Evolutionary conservation across 2,329 filamentous ascomycete species (phyloP), one percentile per base, ranked within the genome.

Genomic region (Ploettnerulaceae sp.): DNA sequence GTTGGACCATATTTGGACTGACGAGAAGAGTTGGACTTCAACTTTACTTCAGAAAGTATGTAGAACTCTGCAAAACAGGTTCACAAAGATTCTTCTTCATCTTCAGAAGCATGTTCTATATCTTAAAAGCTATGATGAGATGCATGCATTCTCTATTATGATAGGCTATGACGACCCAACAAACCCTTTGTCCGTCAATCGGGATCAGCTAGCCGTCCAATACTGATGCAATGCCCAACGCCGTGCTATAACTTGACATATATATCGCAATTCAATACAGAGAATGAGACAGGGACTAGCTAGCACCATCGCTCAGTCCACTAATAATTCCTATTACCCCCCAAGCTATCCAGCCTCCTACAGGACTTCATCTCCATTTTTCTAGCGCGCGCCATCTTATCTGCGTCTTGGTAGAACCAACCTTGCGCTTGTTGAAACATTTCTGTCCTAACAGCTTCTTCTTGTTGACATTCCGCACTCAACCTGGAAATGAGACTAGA

Each of bases 381-480:
- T 49, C 75, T 69, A 2, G 62, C 63, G 21, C 48, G 49, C 12
- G 58, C 45, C 71, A 85, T 71, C 63, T 79, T 82, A 48, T 74
- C 75, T 49, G 75, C 68, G 57, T 88, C 82, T 5, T 74, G 74
- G 57, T 75, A 82, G 56, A 86, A 84, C 78, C 83, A 86, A 1
- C 84, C 83, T 55, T 81, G 76, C 1, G 83, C 82, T 46, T 85
- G 79, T 47, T 86, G 74, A 45, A 80, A 71, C 63, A 81, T 67
- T 40, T 75, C 70, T 49, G 75, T 69, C 55, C 48, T 56, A 52
- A 76, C 71, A 37, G 76, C 69, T 52, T 79, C 70, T 69, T 98
- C 90, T 45, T 72, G 72, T 53, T 91, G 84, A 68, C 93, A 98
- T 61, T 84, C 75, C 47, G 74, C 71, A 38, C 77, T 77, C 42